Evolutionary conservation across 192 early-diverging fungal species (phyloP).

Genomic region (Backusella psychrophila): DNA sequence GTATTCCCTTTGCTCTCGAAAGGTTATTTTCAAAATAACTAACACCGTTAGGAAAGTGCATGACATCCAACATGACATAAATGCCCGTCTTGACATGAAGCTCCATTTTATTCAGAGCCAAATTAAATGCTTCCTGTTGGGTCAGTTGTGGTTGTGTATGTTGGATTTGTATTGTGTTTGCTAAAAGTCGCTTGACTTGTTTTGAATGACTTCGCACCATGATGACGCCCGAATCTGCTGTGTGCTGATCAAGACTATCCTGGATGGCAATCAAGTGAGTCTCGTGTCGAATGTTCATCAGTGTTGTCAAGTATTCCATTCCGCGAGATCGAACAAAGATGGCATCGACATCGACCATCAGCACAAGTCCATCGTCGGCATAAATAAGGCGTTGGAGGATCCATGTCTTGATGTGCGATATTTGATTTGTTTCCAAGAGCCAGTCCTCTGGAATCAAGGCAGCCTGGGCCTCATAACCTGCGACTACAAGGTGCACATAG

Average conservation of each 20-base stretch:
- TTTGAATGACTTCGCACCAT: slow-evolving; percentile 20
- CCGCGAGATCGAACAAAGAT: slow-evolving; percentile 22
- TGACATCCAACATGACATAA: slow-evolving; percentile 23
- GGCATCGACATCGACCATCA: slow-evolving; percentile 32
- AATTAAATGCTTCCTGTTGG: slow-evolving; percentile 34
- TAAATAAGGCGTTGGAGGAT: slow-evolving; percentile 32
- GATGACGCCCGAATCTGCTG: slow-evolving; percentile 25
- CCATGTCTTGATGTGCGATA: slow-evolving; percentile 30
- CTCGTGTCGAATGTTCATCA: slow-evolving; percentile 18
- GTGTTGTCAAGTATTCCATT: slow-evolving; percentile 15
- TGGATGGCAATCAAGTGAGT: slow-evolving; percentile 25
- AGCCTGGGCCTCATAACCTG: slow-evolving; percentile 19
- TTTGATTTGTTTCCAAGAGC: slow-evolving; percentile 16
- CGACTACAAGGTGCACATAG: slow-evolving; percentile 14
- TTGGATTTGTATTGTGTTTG: slow-evolving; percentile 22
- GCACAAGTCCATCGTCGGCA: slow-evolving; percentile 13
- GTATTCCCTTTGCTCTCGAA: slow-evolving; percentile 11
- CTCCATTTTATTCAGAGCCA: slow-evolving; percentile 20
- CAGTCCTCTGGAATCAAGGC: slow-evolving; percentile 22
- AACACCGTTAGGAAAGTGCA: slow-evolving; percentile 32
- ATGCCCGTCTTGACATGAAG: slow-evolving; percentile 20
- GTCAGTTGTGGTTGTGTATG: slow-evolving; percentile 8
- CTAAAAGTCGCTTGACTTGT: slow-evolving; percentile 19
- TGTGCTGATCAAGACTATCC: slow-evolving; percentile 26
- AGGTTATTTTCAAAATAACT: slow-evolving; percentile 23